Conservation (phyloP, 768 basidiomycete genomes). For the Pisolithus microcarpus region DNA sequence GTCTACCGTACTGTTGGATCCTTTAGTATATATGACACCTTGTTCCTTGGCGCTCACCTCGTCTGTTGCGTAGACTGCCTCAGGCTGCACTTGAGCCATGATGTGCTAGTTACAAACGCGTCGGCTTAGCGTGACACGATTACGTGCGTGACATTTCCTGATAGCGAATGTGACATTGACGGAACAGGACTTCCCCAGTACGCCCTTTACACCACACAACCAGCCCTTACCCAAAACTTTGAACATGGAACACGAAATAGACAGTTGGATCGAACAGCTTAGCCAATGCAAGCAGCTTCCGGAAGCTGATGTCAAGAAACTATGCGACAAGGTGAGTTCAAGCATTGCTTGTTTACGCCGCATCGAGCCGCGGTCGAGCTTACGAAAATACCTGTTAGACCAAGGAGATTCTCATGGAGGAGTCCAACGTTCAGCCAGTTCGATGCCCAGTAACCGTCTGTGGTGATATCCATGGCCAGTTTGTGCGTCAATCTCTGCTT, state of each 20-base stretch:
- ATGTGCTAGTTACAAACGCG: constrained; percentile 5
- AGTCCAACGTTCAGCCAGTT: constrained; percentile 98
- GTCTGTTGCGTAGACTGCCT: constrained; percentile 82
- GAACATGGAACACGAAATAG: constrained; percentile 67
- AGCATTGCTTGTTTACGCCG: constrained; percentile 11
- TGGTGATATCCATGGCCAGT: constrained; percentile 99
- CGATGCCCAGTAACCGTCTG: constrained; percentile 98
- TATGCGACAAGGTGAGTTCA: constrained; percentile 91
- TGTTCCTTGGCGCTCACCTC: constrained; percentile 42
- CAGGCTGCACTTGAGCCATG: constrained; percentile 32
- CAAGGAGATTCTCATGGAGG: constrained; percentile 96
- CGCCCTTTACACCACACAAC: constrained; percentile 23
- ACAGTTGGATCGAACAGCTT: constrained; percentile 95
- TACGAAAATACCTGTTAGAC: constrained; percentile 48
- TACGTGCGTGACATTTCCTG: constrained; percentile 15
- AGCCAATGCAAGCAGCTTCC: constrained; percentile 95
- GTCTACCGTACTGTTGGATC: constrained; percentile 69
- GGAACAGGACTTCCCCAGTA: not conserved
- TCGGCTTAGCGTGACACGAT: constrained; percentile 23
- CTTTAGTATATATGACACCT: constrained; percentile 5
- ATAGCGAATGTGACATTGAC: constrained; percentile 11
- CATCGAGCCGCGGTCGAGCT: constrained; percentile 9
- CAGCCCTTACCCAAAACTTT: constrained; percentile 6
- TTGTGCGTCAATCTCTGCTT: constrained; percentile 58
- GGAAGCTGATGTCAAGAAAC: constrained; percentile 91